Evolutionary conservation across 1,284 basidiomycete species (phyloP).

Genomic region (Leucoagaricus sp.): DNA sequence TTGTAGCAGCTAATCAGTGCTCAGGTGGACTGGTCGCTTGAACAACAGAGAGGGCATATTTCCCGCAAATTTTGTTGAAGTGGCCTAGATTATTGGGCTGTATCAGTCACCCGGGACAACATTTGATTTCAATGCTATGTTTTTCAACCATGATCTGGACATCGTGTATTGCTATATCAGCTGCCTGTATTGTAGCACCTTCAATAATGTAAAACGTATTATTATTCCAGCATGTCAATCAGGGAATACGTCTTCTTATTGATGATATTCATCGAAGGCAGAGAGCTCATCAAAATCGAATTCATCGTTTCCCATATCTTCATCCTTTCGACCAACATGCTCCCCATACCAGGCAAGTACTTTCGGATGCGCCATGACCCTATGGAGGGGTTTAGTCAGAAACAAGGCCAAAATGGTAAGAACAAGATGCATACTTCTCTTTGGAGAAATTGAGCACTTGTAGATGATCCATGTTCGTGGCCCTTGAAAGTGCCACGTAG

Average conservation of each 20-base stretch:
- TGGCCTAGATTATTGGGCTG: conserved; percentile 44
- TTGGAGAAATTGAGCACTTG: conserved; percentile 84
- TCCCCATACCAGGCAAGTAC: conserved; percentile 40
- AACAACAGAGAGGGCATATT: conserved; percentile 52
- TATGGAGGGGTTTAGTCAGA: conserved; percentile 20
- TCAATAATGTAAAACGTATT: not conserved
- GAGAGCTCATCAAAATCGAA: conserved; percentile 2
- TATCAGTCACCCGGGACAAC: not conserved
- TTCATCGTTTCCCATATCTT: too few relatives aligned
- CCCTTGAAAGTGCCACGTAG: conserved; percentile 93
- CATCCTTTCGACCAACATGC: not conserved
- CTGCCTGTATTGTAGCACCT: not conserved
- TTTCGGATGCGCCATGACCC: conserved; percentile 45
- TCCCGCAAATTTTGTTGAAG: conserved; percentile 67
- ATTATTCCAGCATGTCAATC: not conserved
- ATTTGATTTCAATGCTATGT: not conserved
- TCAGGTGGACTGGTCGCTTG: conserved; percentile 72
- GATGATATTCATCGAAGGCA: conserved; percentile 7
- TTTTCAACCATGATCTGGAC: not conserved
- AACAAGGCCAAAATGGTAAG: not conserved
- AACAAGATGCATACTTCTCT: conserved; percentile 53
- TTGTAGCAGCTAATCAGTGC: not conserved
- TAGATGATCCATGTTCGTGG: conserved; percentile 80
- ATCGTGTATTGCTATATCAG: not conserved
- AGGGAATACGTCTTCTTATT: not conserved